Evolutionary conservation across 129 eudicot genomes (phyloP).

Genomic region (Logfia minima): DNA sequence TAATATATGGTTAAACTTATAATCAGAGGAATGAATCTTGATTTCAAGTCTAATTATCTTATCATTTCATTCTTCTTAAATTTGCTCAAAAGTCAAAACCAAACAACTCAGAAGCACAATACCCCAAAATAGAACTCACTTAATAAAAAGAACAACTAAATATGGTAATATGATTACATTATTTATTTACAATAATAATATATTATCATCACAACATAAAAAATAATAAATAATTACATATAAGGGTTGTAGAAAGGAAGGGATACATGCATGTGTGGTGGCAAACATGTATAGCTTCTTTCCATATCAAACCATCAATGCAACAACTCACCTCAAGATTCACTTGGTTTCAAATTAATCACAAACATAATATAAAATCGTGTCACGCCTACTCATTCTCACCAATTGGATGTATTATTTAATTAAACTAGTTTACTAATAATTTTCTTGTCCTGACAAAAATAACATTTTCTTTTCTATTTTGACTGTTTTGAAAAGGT

Average conservation of each 20-base stretch:
- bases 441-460: neutral
- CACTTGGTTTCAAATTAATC: slow-evolving; percentile 26
- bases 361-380: slow-evolving; percentile 28
- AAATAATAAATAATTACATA: neutral
- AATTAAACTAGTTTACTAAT: neutral
- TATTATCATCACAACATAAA: neutral
- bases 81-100: too few relatives aligned
- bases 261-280: slow-evolving; percentile 26
- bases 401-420: slow-evolving; percentile 17
- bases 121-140: too few relatives aligned
- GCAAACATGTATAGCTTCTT: slow-evolving; percentile 36
- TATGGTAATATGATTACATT: too few relatives aligned
- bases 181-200: neutral
- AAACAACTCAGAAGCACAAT: too few relatives aligned
- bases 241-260: neutral
- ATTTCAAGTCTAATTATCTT: too few relatives aligned
- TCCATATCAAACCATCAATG: slow-evolving; percentile 33
- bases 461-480: neutral
- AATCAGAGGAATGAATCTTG: too few relatives aligned
- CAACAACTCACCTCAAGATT: slow-evolving; percentile 40
- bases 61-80: too few relatives aligned
- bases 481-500: neutral
- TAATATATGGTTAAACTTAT: too few relatives aligned
- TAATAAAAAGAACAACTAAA: too few relatives aligned
- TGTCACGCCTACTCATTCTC: slow-evolving; percentile 27